Base-by-base conservation (phyloP, 768 basidiomycete genomes). In the Mycena vitilis region DNA sequence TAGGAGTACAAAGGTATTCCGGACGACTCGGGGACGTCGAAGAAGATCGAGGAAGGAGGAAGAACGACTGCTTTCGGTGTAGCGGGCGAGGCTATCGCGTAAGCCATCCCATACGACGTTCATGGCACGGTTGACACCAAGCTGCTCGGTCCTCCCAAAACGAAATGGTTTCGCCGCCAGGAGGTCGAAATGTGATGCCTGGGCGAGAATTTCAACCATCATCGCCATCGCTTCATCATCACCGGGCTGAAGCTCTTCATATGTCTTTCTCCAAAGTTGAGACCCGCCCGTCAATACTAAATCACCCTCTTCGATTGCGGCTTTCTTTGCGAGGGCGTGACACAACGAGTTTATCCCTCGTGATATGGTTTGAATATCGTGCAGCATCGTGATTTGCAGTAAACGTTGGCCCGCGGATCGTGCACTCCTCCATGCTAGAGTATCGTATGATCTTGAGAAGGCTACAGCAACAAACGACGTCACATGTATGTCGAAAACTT, bases 221-320 rank as follows among this genome's bases (percentile, higher is more conserved):
- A 86, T 81, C 12, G 85, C 85, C 25, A 91, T 81, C 1, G 86
- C 92, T 38, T 87, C 83, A 9, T 81, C 75, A 74, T 96, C 93
- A 47, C 80, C 81, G 22, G 86, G 82, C 52, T 86, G 84, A 5
- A 95, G 76, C 8, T 81, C 80, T 11, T 86, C 83, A 73, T 92
- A 96, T 4, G 88, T 79, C 70, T 84, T 86, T 60, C 78, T 81
- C 96, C 96, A 98, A 38, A 94, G 77, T 52, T 85, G 85, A 23
- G 40, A 42, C 4, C 71, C 64, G 16, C 55, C 70, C 37, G 53
- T 42, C 44, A 67, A 62, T 57, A 25, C 20, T 60, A 58, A 22
- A 16, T 63, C 67, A 18, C 45, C 58, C 12, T 42, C 51, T 37
- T 69, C 68, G 20, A 69, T 57, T 8, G 51, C 38, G 4, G 22